A percentile compares a stretch with the other conserved stretches of the same genome.
phyloP scores from a whole-genome alignment of 169 alveolate genomes.

The Plasmodium gaboni region DNA sequence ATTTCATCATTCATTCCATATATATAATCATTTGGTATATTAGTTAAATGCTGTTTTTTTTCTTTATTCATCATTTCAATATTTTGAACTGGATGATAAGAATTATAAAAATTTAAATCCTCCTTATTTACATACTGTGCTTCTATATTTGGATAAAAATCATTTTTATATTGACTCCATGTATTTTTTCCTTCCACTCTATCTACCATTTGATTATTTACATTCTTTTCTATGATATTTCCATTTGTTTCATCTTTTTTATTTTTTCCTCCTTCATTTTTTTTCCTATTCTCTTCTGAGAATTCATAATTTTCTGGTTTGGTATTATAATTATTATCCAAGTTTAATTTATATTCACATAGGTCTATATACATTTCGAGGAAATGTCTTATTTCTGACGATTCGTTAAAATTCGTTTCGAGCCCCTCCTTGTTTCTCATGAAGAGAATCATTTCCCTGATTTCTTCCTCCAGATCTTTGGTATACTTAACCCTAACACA shows the following conservation, averaged over 20 bases:
- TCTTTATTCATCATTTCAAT: constrained; percentile 33
- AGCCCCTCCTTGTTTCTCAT: constrained; percentile 67
- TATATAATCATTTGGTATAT: constrained; percentile 64
- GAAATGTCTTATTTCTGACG: constrained; percentile 60
- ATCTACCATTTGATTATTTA: neutral
- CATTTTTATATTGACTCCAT: constrained; percentile 74
- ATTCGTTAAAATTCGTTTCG: constrained; percentile 60
- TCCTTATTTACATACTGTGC: constrained; percentile 62
- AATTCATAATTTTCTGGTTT: constrained; percentile 74
- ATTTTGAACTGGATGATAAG: constrained; percentile 37
- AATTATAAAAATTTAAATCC: constrained; percentile 25
- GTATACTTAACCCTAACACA: constrained; percentile 43
- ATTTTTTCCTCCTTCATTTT: neutral
- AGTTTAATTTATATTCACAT: constrained; percentile 69
- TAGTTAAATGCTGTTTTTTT: constrained; percentile 36
- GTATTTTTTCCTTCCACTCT: constrained; percentile 15
- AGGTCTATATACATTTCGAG: constrained; percentile 75
- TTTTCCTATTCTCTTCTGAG: neutral
- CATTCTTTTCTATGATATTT: constrained; percentile 5
- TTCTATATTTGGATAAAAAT: constrained; percentile 68
- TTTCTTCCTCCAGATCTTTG: constrained; percentile 69
- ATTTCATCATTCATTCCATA: constrained; percentile 76
- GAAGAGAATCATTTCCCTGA: constrained; percentile 62
- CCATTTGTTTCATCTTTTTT: neutral
- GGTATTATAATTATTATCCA: constrained; percentile 63